Base-by-base conservation (phyloP, 2,329 filamentous ascomycete species). In the Dactylellina sp. region DNA sequence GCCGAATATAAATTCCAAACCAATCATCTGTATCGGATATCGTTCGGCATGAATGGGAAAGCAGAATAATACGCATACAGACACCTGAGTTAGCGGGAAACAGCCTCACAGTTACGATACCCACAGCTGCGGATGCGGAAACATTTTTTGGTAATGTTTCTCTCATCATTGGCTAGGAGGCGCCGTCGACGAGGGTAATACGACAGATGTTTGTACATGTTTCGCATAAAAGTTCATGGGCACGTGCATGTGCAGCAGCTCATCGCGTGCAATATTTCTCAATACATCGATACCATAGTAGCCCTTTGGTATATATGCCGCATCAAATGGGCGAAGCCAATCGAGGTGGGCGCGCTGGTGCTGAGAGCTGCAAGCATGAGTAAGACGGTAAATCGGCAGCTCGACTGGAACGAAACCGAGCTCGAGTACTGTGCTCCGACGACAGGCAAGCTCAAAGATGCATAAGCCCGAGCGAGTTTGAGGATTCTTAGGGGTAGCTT, bases 331-430 rank as follows among this genome's bases (percentile, higher is more conserved):
- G 25, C 25, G n/a, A 39, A 28, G 16, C 42, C n/a, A 32, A 32
- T 20, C 7, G 16, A 20, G 18, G 22, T 60, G 22, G 52, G 20
- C 22, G 44, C 52, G 28, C 28, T 32, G 28, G 28, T 32, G 4
- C 44, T 25, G 35, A 32, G 22, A 50, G 53, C 63, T 68, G 63
- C 63, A 68, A 32, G 53, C 52, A 42, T 68, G 63, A 68, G 63
- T 68, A 68, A 68, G 63, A 59, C 63, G 63, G 63, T 22, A 59
- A 57, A 57, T 40, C 52, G 62, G 62, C 50, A 65, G 62, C 63
- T 52, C 42, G 16, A 53, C 12, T 2, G n/a, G n/a, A n/a, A n/a
- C n/a, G n/a, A n/a, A n/a, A n/a, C n/a, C n/a, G n/a, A n/a, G n/a
- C n/a, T 55, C 20, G 7, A 18, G 5, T 16, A 46, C 12, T 44